Percentiles rank a stretch among this genome's conserved stretches.
phyloP scores from a whole-genome alignment of 2,329 filamentous ascomycete genomes.

The Chaetomiaceae sp. region DNA sequence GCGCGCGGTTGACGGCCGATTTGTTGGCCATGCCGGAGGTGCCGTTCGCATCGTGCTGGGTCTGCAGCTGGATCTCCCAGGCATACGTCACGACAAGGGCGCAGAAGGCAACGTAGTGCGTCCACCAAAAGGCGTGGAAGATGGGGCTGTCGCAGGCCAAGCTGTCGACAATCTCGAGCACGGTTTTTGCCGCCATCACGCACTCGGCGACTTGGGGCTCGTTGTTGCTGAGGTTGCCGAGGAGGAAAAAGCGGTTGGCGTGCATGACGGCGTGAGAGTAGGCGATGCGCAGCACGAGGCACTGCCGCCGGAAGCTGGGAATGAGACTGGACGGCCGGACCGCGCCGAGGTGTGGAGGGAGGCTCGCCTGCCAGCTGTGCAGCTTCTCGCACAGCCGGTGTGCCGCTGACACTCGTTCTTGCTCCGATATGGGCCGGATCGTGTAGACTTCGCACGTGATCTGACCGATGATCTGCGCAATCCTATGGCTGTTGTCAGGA shows the following conservation, averaged over 20 bases:
- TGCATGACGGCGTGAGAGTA: conserved; percentile 1
- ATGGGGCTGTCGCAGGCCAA: background rate
- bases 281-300: background rate
- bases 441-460: conserved; percentile 1
- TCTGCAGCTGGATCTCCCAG: background rate
- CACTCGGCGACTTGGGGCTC: background rate
- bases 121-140: conserved; percentile 1
- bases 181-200: background rate
- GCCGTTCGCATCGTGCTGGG: background rate
- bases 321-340: background rate
- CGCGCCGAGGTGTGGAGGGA: background rate
- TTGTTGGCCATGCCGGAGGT: background rate
- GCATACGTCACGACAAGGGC: background rate
- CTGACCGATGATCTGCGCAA: background rate
- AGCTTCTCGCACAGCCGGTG: background rate
- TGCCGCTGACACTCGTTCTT: background rate
- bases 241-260: background rate
- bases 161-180: conserved; percentile 2
- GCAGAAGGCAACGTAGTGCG: background rate
- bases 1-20: background rate
- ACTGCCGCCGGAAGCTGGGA: background rate
- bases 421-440: background rate
- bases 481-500: background rate
- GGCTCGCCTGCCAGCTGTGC: background rate
- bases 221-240: background rate